Base-by-base conservation (phyloP, 2,329 filamentous ascomycete genomes). In the Neonectria punicea region DNA sequence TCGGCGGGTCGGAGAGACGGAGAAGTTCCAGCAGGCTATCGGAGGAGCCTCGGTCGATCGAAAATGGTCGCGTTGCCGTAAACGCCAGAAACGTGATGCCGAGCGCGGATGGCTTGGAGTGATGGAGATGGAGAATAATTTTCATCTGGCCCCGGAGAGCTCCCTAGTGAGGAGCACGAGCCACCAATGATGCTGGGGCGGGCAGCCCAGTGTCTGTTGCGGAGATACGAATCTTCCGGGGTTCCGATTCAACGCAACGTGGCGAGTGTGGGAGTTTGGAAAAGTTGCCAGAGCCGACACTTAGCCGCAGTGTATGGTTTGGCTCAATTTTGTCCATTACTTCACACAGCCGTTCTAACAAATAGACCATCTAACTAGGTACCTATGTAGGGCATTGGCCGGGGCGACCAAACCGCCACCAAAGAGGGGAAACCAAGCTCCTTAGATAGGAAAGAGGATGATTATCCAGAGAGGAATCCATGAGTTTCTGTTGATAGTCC, bases 51-150 rank as follows among this genome's bases (percentile, higher is more conserved):
- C 58, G 41, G 58, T 73, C 57, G 69, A 20, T 41, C 53, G 61
- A 57, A 71, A 69, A 70, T 68, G 62, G 68, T 71, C 64, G 69
- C 65, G 66, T 68, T 60, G 66, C 70, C 67, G 70, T 73, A 66
- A 67, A 68, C 75, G 74, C 73, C 76, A 72, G 74, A 67, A 72
- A 73, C 69, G 75, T 75, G 75, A 75, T 75, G 75, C 73, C 73
- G 73, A 76, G 72, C 70, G 72, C 63, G 67, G 74, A 68, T 73
- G 70, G 68, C 63, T 67, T 67, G 65, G 60, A 49, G 59, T 58
- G 63, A 68, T 73, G 70, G 64, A 71, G 73, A 73, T 74, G 73
- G 69, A 75, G 75, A 78, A 78, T 76, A 78, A 77, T 78, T 78
- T 78, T 78, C 76, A 78, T 73, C 73, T 66, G 69, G 68, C 64